Evolutionary conservation across 108 stramenopile species (phyloP), one percentile per base, ranked within the genome.

Genomic region (Skeletonema grethae): DNA sequence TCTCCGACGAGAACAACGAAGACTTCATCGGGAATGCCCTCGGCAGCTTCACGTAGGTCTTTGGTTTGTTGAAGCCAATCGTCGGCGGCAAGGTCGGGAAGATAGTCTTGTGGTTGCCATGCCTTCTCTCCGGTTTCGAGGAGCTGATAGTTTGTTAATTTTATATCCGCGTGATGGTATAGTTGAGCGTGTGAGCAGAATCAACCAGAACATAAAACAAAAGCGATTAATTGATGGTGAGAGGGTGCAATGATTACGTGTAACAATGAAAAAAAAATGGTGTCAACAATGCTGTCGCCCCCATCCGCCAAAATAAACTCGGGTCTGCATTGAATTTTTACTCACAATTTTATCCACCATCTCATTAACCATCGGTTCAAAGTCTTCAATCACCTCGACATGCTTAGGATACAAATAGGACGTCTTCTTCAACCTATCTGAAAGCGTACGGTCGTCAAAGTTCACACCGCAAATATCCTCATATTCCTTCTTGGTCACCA

Each of bases 71-170:
- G 91, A 38, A 84, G 67, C 90, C 90, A 96, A 45, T 84, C 63
- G 60, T 87, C 85, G 38, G 82, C 55, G 36, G 90, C 66, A 55
- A 94, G 83, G 73, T 96, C 95, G 55, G 95, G 95, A 34, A 96
- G 88, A 82, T 82, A 96, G 76, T 96, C 95, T 73, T 93, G 92
- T 30, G 95, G 95, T 67, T 96, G 95, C 95, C 95, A 96, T 6
- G 92, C 78, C 36, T 85, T 85, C 22, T 92, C 92, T 10, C 95
- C 95, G 16, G 95, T 96, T 79, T 93, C 91, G 38, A 96, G 82
- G 31, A 96, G 92, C 90, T 91, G 62, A 58, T 48, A 61, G 13
- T 53, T 53, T 53, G n/a, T n/a, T n/a, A n/a, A n/a, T n/a, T n/a
- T n/a, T n/a, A n/a, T n/a, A n/a, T n/a, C n/a, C n/a, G n/a, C n/a